Base-by-base conservation (phyloP, 352 stramenopile species). In the Thalassiosira exigua region DNA sequence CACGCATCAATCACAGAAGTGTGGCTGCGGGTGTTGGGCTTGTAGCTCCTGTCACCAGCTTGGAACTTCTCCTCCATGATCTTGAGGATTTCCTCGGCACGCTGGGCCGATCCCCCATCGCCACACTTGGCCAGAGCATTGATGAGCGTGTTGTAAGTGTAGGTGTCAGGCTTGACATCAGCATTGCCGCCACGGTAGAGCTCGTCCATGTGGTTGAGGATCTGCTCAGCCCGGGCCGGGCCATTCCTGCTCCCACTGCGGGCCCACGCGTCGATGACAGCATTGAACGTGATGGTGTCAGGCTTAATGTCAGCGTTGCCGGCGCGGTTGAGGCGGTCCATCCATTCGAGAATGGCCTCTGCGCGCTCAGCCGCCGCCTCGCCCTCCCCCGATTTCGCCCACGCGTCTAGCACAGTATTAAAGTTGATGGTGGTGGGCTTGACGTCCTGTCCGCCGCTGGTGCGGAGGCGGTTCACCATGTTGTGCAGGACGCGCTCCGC, bases 361-460 rank as follows among this genome's bases (percentile, higher is more conserved):
- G 84, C 79, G 36, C 87, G 70, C 58, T 93, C 87, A 11, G 87
- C 87, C 22, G 87, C 79, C 41, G 84, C 76, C 57, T 87, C 54
- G 22, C 87, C 87, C 54, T 87, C 85, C 24, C 81, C 78, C 75
- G 73, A 87, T 59, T 93, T 93, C 11, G 87, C 87, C 82, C 85
- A 92, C 56, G 61, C 77, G 79, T 90, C 76, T 17, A 90, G 61
- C 0, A 91, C 83, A 33, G 87, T 90, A 59, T 93, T 93, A 57
- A 93, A 93, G 60, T 93, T 91, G 64, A 93, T 93, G 2, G 87
- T 93, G 1, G 85, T 91, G 14, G 87, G 85, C 44, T 88, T 91
- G 9, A 91, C 79, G 73, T 93, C 87, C 24, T 88, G 76, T 48
- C 61, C 70, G 14, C 52, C 75, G 42, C 80, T 80, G 54, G 76